Evolutionary conservation across 257 asterid species (phyloP).

Genomic region (Linderniella brevidens): DNA sequence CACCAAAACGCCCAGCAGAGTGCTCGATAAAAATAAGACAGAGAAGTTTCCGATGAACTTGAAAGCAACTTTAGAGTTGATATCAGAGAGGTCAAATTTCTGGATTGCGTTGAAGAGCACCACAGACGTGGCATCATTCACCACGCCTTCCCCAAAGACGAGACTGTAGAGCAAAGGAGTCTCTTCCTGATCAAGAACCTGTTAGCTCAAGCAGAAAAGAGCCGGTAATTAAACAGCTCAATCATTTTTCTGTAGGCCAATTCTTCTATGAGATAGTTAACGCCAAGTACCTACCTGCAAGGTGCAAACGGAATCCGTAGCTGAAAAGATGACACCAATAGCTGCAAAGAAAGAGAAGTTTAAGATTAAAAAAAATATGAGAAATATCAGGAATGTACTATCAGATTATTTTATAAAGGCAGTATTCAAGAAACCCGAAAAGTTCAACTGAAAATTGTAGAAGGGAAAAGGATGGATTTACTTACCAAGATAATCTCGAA

Average conservation of each 20-base stretch:
- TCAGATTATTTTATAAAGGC: no score
- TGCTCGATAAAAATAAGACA: conserved; percentile 43
- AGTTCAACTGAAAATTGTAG: no score
- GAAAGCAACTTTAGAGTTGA: conserved; percentile 13
- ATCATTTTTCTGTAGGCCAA: no score
- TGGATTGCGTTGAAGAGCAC: conserved; percentile 74
- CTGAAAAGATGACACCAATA: conserved; percentile 71
- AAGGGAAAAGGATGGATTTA: conserved; percentile 17
- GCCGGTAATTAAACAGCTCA: no score
- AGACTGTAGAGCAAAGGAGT: conserved; percentile 56
- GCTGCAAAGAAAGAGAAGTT: conserved; percentile 29
- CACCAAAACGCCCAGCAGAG: conserved; percentile 54
- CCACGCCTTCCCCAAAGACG: conserved; percentile 81
- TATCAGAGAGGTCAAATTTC: conserved; percentile 41
- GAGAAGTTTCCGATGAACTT: conserved; percentile 34
- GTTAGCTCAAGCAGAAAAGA: conserved; percentile 2
- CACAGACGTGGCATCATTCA: conserved; percentile 72
- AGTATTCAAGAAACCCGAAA: no score
- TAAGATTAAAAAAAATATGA: conserved; percentile 4
- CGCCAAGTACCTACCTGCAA: no score
- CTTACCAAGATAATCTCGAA: conserved; percentile 79
- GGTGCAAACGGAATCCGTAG: conserved; percentile 82
- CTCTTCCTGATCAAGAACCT: conserved; percentile 76
- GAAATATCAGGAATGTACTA: neutral
- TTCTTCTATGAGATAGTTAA: no score